A percentile compares a stretch with the other conserved stretches of the same genome.
These are phyloP conservation scores for Pseudogymnoascus verrucosus DNA, from an alignment of 2,329 filamentous ascomycete species.

Conservation along the genomic window DNA sequence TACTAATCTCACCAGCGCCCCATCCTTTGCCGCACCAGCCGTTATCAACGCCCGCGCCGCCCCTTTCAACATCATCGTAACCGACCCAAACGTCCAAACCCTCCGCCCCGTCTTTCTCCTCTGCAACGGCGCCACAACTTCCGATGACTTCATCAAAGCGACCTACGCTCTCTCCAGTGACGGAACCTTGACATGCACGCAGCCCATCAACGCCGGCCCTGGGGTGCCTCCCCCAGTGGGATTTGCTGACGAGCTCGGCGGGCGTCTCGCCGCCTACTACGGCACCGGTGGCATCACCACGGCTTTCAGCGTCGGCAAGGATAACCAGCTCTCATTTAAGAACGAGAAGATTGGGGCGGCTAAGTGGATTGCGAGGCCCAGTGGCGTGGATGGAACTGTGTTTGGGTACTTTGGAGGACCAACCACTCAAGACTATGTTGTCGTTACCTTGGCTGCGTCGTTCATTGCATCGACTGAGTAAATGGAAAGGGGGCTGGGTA, in stretches of 20 bases:
- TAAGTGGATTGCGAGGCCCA: not conserved
- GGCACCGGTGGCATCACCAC: not conserved
- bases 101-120: not conserved
- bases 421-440: not conserved
- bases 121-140: not conserved
- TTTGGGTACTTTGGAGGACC: not conserved
- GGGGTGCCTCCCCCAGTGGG: not conserved
- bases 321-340: not conserved
- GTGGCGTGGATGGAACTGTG: not conserved
- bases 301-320: not conserved
- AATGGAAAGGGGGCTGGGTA: not conserved
- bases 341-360: not conserved
- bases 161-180: not conserved
- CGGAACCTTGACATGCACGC: not conserved
- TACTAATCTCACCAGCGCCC: not conserved
- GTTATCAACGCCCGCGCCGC: not conserved
- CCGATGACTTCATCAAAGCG: not conserved
- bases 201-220: not conserved
- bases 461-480: not conserved
- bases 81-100: not conserved
- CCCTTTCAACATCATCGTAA: constrained; percentile 1
- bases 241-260: not conserved
- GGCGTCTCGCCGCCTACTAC: not conserved
- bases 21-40: not conserved
- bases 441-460: constrained; percentile 3